phyloP scores from a whole-genome alignment of 2,329 filamentous ascomycete genomes.

The Sporothrix pseudoabietina region DNA sequence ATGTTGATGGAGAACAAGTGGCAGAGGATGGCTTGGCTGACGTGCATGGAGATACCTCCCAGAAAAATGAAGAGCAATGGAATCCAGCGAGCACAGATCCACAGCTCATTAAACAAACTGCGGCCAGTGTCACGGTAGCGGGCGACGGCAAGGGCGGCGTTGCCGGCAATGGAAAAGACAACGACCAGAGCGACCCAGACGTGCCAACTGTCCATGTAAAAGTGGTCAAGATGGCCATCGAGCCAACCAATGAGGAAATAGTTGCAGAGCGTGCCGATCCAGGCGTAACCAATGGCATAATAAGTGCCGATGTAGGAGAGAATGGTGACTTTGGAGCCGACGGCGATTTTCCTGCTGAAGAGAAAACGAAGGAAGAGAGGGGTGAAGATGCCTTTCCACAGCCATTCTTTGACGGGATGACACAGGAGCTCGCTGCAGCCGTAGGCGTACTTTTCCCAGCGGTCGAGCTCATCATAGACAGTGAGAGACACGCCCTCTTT shows the following conservation, averaged over 20 bases:
- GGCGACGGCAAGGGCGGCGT: constrained; percentile 70
- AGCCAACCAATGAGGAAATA: constrained; percentile 78
- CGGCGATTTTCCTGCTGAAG: constrained; percentile 66
- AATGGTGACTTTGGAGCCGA: constrained; percentile 75
- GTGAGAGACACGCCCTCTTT: constrained; percentile 83
- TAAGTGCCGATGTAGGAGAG: constrained; percentile 79
- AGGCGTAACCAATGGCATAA: constrained; percentile 75
- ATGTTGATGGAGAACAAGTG: constrained; percentile 88
- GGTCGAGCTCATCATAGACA: constrained; percentile 79
- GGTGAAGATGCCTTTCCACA: constrained; percentile 75
- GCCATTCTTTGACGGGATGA: constrained; percentile 74
- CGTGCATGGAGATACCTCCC: constrained; percentile 77
- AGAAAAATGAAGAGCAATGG: constrained; percentile 76
- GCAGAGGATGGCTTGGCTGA: constrained; percentile 74
- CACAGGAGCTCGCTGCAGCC: constrained; percentile 82
- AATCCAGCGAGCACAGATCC: constrained; percentile 55
- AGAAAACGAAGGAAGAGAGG: constrained; percentile 75
- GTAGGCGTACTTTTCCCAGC: constrained; percentile 87
- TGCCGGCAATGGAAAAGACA: constrained; percentile 75
- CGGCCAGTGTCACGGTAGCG: constrained; percentile 70
- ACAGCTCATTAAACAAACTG: constrained; percentile 60
- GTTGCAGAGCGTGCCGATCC: constrained; percentile 72
- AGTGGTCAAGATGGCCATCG: constrained; percentile 76
- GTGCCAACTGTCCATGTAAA: constrained; percentile 78
- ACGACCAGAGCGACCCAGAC: constrained; percentile 80